Evolutionary conservation across 257 asterid genomes (phyloP).

Genomic region (Paraleonurus japonicus): DNA sequence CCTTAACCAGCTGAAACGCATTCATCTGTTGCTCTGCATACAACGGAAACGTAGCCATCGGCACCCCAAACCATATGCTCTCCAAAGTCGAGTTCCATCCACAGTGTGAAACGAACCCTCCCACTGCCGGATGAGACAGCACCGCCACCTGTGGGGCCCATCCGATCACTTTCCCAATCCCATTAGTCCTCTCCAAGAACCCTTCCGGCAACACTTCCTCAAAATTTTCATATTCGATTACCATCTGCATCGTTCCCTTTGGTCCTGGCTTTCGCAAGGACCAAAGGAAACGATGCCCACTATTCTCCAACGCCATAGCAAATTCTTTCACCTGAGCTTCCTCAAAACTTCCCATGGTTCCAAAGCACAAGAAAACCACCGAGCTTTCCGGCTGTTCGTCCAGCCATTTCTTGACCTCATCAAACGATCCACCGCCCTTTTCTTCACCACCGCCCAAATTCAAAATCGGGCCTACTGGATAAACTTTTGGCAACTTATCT

Average conservation of each 20-base stretch:
- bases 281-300: conserved; percentile 52
- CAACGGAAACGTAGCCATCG: conserved; percentile 48
- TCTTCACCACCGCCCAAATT: not conserved
- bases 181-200: conserved; percentile 43
- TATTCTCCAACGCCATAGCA: conserved; percentile 38
- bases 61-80: conserved; percentile 59
- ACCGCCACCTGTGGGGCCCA: conserved; percentile 56
- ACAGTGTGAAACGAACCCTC: conserved; percentile 55
- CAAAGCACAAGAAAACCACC: conserved; percentile 53
- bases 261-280: conserved; percentile 39
- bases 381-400: conserved; percentile 41
- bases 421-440: not conserved
- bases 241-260: not conserved
- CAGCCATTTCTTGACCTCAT: conserved; percentile 42
- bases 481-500: conserved; percentile 31
- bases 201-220: conserved; percentile 46
- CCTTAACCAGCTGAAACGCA: conserved; percentile 46
- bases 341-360: conserved; percentile 40
- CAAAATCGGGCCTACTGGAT: conserved; percentile 55
- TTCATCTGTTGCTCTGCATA: conserved; percentile 52
- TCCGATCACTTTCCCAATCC: conserved; percentile 46
- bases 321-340: conserved; percentile 50
- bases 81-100: conserved; percentile 59
- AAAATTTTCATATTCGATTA: conserved; percentile 28
- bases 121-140: conserved; percentile 46